Evolutionary conservation across 2,329 filamentous ascomycete genomes (phyloP).

Genomic region (Chrysoporthe puriensis): DNA sequence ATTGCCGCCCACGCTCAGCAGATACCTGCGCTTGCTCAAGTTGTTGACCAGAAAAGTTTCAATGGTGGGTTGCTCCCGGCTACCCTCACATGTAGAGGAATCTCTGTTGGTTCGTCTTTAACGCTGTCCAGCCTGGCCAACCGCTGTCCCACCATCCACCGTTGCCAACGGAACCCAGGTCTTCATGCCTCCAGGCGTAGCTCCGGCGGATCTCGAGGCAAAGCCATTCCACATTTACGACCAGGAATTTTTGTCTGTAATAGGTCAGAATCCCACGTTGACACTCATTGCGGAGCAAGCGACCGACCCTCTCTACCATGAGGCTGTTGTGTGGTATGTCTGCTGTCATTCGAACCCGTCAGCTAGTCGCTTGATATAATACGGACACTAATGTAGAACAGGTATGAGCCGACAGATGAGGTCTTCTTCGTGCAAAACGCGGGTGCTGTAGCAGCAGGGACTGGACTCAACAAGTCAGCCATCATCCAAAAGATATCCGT

Average conservation of each 20-base stretch:
- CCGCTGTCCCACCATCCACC: conserved; percentile 42
- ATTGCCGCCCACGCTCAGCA: conserved; percentile 13
- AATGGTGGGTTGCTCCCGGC: conserved; percentile 36
- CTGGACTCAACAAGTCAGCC: conserved; percentile 54
- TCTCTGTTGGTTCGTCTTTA: neutral
- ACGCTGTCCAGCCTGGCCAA: conserved; percentile 31
- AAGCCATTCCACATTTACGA: conserved; percentile 54
- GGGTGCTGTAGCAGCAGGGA: conserved; percentile 50
- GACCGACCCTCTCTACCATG: conserved; percentile 55
- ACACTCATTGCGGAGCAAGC: conserved; percentile 52
- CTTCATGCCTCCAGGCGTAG: conserved; percentile 50
- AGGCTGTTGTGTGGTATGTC: conserved; percentile 57
- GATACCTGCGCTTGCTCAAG: conserved; percentile 43
- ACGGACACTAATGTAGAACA: conserved; percentile 24
- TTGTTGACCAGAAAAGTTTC: conserved; percentile 50
- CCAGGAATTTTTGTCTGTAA: conserved; percentile 52
- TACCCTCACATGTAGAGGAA: neutral
- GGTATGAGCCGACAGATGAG: conserved; percentile 51
- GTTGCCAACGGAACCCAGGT: conserved; percentile 42
- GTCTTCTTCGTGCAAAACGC: conserved; percentile 60
- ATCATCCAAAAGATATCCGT: conserved; percentile 56
- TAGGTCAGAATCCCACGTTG: conserved; percentile 53
- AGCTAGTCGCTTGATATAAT: no score
- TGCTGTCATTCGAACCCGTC: no score
- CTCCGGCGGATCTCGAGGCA: conserved; percentile 41